Evolutionary conservation across 192 early-diverging fungal genomes (phyloP).

Genomic region (Rhizophagus clarus): DNA sequence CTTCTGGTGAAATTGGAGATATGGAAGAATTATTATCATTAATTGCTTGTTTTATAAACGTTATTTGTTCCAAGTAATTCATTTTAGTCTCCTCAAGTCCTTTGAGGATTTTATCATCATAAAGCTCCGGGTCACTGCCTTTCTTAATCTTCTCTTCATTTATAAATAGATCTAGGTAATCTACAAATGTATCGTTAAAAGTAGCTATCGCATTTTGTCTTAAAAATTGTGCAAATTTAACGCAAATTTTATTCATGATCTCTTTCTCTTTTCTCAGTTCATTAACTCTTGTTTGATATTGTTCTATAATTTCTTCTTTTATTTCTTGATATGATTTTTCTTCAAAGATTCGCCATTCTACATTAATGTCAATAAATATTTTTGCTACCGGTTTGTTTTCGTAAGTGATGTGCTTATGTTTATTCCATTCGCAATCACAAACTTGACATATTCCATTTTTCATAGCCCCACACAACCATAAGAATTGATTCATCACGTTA

Average conservation of each 20-base stretch:
- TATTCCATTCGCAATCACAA: slow-evolving; percentile 36
- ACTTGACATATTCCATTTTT: slow-evolving; percentile 25
- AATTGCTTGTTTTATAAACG: slow-evolving; percentile 34
- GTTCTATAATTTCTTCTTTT: slow-evolving; percentile 24
- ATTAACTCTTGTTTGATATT: background rate
- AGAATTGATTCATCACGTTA: slow-evolving; percentile 29
- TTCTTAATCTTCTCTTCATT: slow-evolving; percentile 31
- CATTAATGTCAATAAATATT: slow-evolving; percentile 25
- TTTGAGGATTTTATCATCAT: slow-evolving; percentile 27
- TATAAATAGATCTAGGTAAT: slow-evolving; percentile 36
- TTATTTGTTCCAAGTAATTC: slow-evolving; percentile 22
- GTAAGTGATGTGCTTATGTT: slow-evolving; percentile 36
- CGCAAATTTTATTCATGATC: slow-evolving; percentile 26
- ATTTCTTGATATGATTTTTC: slow-evolving; percentile 24
- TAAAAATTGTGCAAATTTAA: slow-evolving; percentile 38
- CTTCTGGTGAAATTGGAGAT: slow-evolving; percentile 8
- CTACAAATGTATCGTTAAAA: slow-evolving; percentile 31
- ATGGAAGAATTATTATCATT: background rate
- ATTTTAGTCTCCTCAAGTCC: slow-evolving; percentile 28
- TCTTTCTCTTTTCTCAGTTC: slow-evolving; percentile 34
- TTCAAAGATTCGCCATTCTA: slow-evolving; percentile 27
- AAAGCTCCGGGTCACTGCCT: background rate
- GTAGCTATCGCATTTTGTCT: slow-evolving; percentile 35
- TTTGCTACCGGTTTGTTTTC: slow-evolving; percentile 30
- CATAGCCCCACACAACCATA: slow-evolving; percentile 34